phyloP scores from a whole-genome alignment of 441 rosid genomes.

The Bruguiera hainesii region DNA sequence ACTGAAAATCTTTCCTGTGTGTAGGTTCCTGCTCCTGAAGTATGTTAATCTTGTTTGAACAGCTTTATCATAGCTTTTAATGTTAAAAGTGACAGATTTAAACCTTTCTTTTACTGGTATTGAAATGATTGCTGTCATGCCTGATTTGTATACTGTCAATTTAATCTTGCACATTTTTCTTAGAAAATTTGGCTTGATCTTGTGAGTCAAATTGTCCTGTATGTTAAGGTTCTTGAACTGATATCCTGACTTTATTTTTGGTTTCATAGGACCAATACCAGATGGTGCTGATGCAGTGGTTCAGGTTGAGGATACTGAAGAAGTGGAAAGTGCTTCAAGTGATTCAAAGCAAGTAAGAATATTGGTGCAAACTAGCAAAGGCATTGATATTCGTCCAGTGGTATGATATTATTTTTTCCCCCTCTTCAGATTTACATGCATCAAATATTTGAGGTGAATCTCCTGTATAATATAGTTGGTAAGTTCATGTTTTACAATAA shows the following conservation, averaged over 20 bases:
- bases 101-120: too few species aligned
- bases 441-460: neutral
- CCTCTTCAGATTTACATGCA: neutral
- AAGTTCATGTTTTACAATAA: too few species aligned
- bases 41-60: too few species aligned
- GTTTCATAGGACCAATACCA: constrained; percentile 73
- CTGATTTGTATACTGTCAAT: too few species aligned
- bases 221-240: neutral
- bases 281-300: constrained; percentile 98
- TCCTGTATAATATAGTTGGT: neutral
- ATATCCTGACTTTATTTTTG: neutral
- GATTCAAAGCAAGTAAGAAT: constrained; percentile 56
- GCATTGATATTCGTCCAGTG: constrained; percentile 91
- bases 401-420: constrained; percentile 32
- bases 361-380: constrained; percentile 58
- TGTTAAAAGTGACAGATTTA: too few species aligned
- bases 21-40: too few species aligned
- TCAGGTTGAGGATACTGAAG: constrained; percentile 91
- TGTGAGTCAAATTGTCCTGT: neutral
- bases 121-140: too few species aligned
- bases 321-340: constrained; percentile 31
- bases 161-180: too few species aligned
- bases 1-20: too few species aligned
- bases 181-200: neutral
- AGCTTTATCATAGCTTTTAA: too few species aligned